Evolutionary conservation across 2,329 filamentous ascomycete species (phyloP), one percentile per base, ranked within the genome.

Genomic region (Aaosphaeria arxii): DNA sequence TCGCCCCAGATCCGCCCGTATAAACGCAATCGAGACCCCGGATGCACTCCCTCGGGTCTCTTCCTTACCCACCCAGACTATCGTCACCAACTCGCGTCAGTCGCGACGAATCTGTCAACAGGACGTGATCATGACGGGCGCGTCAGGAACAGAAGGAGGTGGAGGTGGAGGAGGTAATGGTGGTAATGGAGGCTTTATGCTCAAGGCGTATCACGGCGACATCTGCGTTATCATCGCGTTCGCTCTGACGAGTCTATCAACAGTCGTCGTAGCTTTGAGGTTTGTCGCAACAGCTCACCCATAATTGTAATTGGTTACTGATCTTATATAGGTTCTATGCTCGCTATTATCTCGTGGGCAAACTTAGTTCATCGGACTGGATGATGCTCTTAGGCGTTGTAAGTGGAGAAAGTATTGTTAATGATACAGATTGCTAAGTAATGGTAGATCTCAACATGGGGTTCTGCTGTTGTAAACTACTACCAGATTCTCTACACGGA

Each of bases 341-440:
- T 44, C 62, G 64, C 4, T 53, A 63, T 39, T 63, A 56, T 31
- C 49, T 63, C 11, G 53, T 61, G 13, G 50, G 60, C 6, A 66
- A 61, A 45, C 49, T 66, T 5, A 57, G 53, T 32, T 52, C 58
- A 29, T 51, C 61, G 6, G 64, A 67, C 47, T 67, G 58, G 58
- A 52, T 64, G 9, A 66, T 66, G 55, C 49, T 66, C 5, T 35
- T 53, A 11, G 61, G 60, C 7, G 47, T 67, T 11, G 62, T 66
- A 45, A 42, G 62, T 56, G 9, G n/a, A 13, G 29, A 7, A 11
- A 40, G 9, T 13, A 28, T 28, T 40, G 9, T n/a, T 4, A 9
- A 36, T n/a, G 33, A 36, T n/a, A 9, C 33, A 36, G 33, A 36
- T 36, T n/a, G 39, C 24, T 29, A 40, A 32, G 38, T 29, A n/a